phyloP scores from a whole-genome alignment of 2,329 filamentous ascomycete species.

The Pseudogymnoascus sp. region DNA sequence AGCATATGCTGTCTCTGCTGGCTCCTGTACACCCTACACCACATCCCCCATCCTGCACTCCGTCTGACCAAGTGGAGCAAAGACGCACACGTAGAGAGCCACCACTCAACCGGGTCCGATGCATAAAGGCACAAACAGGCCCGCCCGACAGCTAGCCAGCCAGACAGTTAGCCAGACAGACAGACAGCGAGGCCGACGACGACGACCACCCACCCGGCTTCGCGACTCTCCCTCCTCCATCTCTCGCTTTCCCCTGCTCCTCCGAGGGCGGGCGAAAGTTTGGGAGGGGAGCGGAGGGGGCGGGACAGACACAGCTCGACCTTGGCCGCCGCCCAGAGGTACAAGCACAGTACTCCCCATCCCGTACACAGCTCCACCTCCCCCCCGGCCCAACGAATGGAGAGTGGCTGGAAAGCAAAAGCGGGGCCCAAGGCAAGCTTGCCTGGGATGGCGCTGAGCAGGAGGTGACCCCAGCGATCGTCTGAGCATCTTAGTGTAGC shows the following conservation, averaged over 20 bases:
- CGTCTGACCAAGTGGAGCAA: background rate
- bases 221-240: too few relatives aligned
- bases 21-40: background rate
- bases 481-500: background rate
- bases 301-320: background rate
- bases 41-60: background rate
- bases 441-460: background rate
- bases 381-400: background rate
- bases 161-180: too few relatives aligned
- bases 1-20: background rate
- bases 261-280: background rate
- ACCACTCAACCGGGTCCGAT: background rate
- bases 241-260: background rate
- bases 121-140: background rate
- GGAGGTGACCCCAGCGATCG: background rate
- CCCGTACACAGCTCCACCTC: background rate
- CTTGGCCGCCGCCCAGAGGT: background rate
- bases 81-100: background rate
- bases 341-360: background rate
- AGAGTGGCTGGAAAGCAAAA: background rate
- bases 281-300: background rate
- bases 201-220: too few relatives aligned
- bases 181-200: too few relatives aligned
- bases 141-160: too few relatives aligned
- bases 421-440: background rate